Evolutionary conservation across 345 rosid species (phyloP).

Genomic region (Erodium maritimum): DNA sequence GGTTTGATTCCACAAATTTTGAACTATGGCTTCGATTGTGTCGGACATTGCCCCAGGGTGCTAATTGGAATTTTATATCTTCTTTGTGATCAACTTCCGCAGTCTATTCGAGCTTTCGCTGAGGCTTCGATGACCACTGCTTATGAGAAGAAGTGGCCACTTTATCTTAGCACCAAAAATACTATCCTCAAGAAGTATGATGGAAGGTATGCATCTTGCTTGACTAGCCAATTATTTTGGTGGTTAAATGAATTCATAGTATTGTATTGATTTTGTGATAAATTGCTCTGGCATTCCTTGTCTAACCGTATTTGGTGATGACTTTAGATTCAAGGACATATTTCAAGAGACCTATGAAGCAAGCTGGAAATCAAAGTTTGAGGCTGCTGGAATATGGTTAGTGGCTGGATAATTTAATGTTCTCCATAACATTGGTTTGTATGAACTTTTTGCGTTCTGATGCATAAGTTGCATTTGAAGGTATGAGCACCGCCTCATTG

Average conservation of each 20-base stretch:
- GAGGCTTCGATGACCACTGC: constrained; percentile 98
- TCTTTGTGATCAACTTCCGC: constrained; percentile 8
- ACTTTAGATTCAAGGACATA: constrained; percentile 85
- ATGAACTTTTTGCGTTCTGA: not conserved
- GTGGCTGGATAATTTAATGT: constrained; percentile 1
- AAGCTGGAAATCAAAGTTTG: constrained; percentile 83
- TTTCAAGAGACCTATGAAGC: constrained; percentile 96
- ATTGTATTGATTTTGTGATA: not conserved
- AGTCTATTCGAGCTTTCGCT: constrained; percentile 88
- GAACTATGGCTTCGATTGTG: not conserved
- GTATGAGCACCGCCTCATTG: constrained; percentile 99
- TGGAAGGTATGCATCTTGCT: constrained; percentile 58
- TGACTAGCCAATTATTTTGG: too few species aligned
- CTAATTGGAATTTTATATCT: not conserved
- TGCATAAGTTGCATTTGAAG: constrained; percentile 23
- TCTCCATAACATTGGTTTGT: not conserved
- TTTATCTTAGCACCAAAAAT: constrained; percentile 95
- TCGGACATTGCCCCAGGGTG: not conserved
- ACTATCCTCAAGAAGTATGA: constrained; percentile 98
- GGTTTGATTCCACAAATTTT: constrained; percentile 22
- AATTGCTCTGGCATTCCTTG: not conserved
- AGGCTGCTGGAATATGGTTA: constrained; percentile 94
- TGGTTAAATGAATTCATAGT: too few species aligned
- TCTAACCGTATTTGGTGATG: not conserved
- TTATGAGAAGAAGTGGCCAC: constrained; percentile 93